Base-by-base conservation (phyloP, 345 rosid species). In the Syzygium grande region DNA sequence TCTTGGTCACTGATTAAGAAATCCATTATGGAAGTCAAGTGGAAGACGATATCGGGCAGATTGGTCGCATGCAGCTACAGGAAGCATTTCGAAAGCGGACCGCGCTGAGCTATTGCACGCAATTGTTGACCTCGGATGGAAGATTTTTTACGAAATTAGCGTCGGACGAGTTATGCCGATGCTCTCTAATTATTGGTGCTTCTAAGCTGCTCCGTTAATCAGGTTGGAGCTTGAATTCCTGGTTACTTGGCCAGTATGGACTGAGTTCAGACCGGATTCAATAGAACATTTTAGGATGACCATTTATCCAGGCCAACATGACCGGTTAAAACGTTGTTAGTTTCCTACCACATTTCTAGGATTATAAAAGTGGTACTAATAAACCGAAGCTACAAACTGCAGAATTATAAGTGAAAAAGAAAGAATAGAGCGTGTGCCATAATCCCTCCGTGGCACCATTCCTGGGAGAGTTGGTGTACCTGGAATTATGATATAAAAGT, bases 401-500 rank as follows among this genome's bases (percentile, higher is more conserved):
- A 0, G 0, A 54, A 54, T 54, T 54, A 25, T 7, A 54, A 23
- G 0, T 54, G 23, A 21, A 54, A 19, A 54, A 54, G 0, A 54
- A 1, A 21, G 3, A 1, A 1, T 9, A 21, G 58, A 54, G 4
- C 4, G 3, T 21, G 10, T 1, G 25, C 0, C 7, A 49, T 49
- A 49, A 49, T 49, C 51, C 51, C 51, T 49, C 51, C 3, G 51
- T 6, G 9, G 9, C 51, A 49, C 51, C 51, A 6, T 49, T 49
- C 9, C 51, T 49, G 9, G 51, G 51, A 49, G 51, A 49, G 51
- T 49, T 49, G 51, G 51, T 2, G 51, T 49, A 38, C 41, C 3
- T 38, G 4, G 41, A 38, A 38, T 38, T 38, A 38, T 38, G 41
- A 38, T 38, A 38, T 38, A 38, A 38, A 38, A 38, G 41, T 38